Base-by-base conservation (phyloP, 805 yeast species). In the Suhomyces kilbournensis region DNA sequence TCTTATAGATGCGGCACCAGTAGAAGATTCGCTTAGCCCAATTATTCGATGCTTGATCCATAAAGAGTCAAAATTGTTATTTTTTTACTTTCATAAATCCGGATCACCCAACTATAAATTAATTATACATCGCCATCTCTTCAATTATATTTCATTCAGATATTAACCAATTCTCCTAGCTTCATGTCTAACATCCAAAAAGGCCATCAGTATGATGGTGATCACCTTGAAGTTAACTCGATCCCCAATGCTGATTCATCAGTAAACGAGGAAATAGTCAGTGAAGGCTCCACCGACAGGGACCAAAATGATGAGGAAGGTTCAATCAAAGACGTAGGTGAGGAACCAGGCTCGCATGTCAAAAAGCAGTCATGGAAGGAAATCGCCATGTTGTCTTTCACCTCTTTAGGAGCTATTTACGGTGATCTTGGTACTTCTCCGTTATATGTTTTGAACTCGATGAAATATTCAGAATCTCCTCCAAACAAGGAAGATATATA, bases 381-480 rank as follows among this genome's bases (percentile, higher is more conserved):
- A 28, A 53, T 65, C 4, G 51, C 63, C n/a, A 45, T 62, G 44
- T 53, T 76, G 32, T 68, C 76, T 1, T 77, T 74, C 56, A 65
- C 74, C n/a, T 76, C 82, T 4, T 67, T 83, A 39, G 88, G 88
- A 20, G 82, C 83, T n/a, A 80, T 82, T 40, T 83, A 82, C 60
- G 86, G 88, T 48, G 86, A 83, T 64, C 69, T 83, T 52, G 86
- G 85, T 26, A 82, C 87, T 3, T 79, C 85, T 9, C 87, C 88
- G 2, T 64, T 83, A 49, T 83, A 83, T 62, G 78, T 75, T 9
- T 61, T 74, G 57, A 70, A 76, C 47, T 63, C 73, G 30, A 63
- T 70, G 51, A 64, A 58, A 38, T 69, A 63, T 54, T 58, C 60
- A 19, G 55, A 62, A 20, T 48, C 53, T 19, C 57, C 64, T 3